A percentile compares a stretch with the other conserved stretches of the same genome.
Conservation (phyloP, 2,329 filamentous ascomycete species). For the Myriosclerotinia duriaeana region DNA sequence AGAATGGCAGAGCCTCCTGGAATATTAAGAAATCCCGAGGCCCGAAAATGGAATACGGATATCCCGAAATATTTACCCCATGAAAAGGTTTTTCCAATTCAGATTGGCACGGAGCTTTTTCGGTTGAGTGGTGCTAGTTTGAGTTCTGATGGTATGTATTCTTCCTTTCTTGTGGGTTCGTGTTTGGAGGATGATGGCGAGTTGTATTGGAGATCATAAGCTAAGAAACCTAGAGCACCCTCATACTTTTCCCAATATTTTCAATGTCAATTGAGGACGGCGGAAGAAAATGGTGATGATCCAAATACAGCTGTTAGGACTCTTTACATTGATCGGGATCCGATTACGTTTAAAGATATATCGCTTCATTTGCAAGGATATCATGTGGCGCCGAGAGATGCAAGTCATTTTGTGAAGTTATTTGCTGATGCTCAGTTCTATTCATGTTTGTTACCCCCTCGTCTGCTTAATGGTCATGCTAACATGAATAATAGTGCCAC, state of each 20-base stretch:
- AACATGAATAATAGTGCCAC: constrained; percentile 64
- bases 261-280: constrained; percentile 71
- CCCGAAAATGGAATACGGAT: constrained; percentile 36
- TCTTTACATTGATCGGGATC: constrained; percentile 93
- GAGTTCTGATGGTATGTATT: constrained; percentile 65
- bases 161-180: not conserved
- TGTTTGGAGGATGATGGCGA: not conserved
- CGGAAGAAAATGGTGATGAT: constrained; percentile 50
- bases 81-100: constrained; percentile 61
- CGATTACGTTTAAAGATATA: constrained; percentile 84
- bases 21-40: constrained; percentile 28
- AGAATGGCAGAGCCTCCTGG: constrained; percentile 29
- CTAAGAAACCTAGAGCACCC: constrained; percentile 69
- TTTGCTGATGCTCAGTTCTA: constrained; percentile 97
- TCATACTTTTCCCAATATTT: constrained; percentile 98
- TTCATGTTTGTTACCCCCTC: constrained; percentile 56
- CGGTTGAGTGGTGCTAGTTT: constrained; percentile 68
- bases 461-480: constrained; percentile 21
- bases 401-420: constrained; percentile 83
- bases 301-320: constrained; percentile 59
- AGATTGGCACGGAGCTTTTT: constrained; percentile 69
- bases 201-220: constrained; percentile 21
- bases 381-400: constrained; percentile 77
- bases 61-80: constrained; percentile 43
- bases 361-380: constrained; percentile 90